Conservation (phyloP, 306 rosid species). For the barrel medic (Medicago truncatula) region MtrunA17r5.0-ANR NC_053047.1:33883001-33883500, state of each 20-base stretch:
- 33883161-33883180: neutral
- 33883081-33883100: too few relatives aligned
- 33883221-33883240: neutral
- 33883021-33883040: too few relatives aligned
- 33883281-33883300: neutral
- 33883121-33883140: too few relatives aligned
- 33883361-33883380: conserved; percentile 34
- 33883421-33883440: neutral
- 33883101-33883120: too few relatives aligned
- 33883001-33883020: too few relatives aligned
- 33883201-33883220: neutral
- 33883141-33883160: neutral
- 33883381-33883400: conserved; percentile 22
- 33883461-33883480: too few relatives aligned
- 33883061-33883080: too few relatives aligned
- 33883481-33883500: neutral
- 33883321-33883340: conserved; percentile 27
- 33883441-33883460: neutral
- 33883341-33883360: conserved; percentile 10
- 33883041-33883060: too few relatives aligned
- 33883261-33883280: neutral
- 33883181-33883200: conserved; percentile 3
- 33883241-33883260: neutral
- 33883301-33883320: neutral
- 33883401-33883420: neutral